Evolutionary conservation across 1,284 basidiomycete genomes (phyloP).

Genomic region (Termitomyces sp.): DNA sequence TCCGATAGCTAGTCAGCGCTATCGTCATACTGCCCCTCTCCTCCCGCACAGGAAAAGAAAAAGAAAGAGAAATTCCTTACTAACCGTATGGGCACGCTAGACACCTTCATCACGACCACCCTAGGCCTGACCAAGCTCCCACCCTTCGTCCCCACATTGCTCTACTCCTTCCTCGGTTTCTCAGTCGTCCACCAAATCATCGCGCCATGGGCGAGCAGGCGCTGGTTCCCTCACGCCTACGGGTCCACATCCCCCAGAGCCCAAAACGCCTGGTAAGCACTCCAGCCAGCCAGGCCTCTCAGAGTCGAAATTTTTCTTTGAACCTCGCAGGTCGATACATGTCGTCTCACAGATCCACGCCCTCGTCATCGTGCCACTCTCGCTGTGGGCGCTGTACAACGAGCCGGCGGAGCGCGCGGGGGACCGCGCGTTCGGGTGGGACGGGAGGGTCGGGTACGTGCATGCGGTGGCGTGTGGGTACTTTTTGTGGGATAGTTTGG

Average conservation of each 20-base stretch:
- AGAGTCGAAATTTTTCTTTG: too few relatives aligned
- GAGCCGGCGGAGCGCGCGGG: conserved; percentile 31
- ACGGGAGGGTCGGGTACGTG: conserved; percentile 39
- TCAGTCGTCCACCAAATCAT: conserved; percentile 44
- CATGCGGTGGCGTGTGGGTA: conserved; percentile 55
- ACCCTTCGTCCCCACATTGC: conserved; percentile 39
- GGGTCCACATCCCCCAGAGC: conserved; percentile 35
- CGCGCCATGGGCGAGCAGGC: conserved; percentile 41
- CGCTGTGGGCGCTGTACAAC: conserved; percentile 34
- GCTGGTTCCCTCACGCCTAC: conserved; percentile 39
- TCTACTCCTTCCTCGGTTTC: conserved; percentile 50
- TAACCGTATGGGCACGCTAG: neutral
- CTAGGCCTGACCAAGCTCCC: conserved; percentile 34
- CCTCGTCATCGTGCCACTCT: conserved; percentile 44
- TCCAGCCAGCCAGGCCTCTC: too few relatives aligned
- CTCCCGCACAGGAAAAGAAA: neutral
- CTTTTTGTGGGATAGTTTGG: conserved; percentile 62
- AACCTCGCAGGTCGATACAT: conserved; percentile 19
- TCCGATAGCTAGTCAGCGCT: neutral
- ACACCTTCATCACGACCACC: conserved; percentile 10
- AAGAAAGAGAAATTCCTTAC: neutral
- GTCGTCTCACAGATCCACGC: conserved; percentile 48
- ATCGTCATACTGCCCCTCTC: neutral
- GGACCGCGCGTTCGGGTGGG: conserved; percentile 57
- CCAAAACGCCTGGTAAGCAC: conserved; percentile 55